These are phyloP conservation scores for Paulownia fortunei DNA, from an alignment of 257 asterid species.

Conservation along the genomic window DNA sequence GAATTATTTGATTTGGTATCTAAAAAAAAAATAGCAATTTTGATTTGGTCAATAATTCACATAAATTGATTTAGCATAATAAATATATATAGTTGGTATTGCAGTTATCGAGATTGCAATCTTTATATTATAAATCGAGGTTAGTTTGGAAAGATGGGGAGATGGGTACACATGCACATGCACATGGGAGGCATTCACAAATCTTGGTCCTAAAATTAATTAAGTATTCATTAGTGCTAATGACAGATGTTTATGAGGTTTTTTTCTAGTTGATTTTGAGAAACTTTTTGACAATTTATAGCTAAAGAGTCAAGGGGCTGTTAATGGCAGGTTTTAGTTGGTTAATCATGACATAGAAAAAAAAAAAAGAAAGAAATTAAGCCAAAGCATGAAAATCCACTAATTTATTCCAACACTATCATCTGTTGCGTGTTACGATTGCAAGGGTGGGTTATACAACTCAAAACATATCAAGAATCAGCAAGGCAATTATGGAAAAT, in stretches of 20 bases:
- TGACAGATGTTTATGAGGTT: neutral
- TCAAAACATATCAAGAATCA: neutral
- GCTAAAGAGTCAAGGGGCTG: slow-evolving; percentile 35
- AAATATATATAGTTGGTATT: neutral
- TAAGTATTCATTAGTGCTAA: neutral
- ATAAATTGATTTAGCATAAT: too few species aligned
- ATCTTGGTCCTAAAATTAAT: neutral
- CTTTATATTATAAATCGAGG: neutral
- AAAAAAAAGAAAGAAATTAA: neutral
- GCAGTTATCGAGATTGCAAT: neutral
- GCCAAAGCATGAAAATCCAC: neutral
- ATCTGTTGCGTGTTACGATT: neutral
- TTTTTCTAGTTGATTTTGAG: neutral
- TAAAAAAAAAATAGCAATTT: too few species aligned
- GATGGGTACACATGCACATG: neutral
- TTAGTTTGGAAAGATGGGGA: neutral
- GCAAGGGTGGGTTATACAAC: neutral
- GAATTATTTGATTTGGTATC: too few species aligned
- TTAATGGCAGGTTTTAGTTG: slow-evolving; percentile 34
- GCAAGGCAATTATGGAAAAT: neutral
- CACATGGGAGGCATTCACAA: neutral
- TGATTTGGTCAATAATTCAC: too few species aligned
- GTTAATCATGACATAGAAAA: neutral
- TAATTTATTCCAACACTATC: neutral
- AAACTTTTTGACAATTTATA: slow-evolving; percentile 24